phyloP scores from a whole-genome alignment of 139 green algal species.

The Closterium sp. region DNA sequence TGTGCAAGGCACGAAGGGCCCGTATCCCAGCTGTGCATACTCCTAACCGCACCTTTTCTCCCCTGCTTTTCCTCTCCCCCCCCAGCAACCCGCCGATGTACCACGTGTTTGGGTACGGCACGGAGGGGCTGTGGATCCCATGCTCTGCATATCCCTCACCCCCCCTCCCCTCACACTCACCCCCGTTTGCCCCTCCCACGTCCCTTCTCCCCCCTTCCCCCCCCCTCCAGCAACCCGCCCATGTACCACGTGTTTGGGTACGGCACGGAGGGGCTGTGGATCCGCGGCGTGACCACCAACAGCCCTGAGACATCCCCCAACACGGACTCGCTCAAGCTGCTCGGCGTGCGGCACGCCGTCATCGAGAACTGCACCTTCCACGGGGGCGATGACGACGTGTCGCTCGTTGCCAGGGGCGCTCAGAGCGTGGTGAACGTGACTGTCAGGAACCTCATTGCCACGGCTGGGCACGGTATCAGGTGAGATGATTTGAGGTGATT shows the following conservation, averaged over 20 bases:
- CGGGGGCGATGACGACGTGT: not conserved
- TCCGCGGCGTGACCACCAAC: not conserved
- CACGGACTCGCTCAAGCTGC: not conserved
- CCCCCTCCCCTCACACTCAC: too few relatives aligned
- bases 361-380: slow-evolving; percentile 11
- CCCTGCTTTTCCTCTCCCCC: too few relatives aligned
- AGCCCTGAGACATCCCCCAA: not conserved
- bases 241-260: too few relatives aligned
- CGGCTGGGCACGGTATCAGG: not conserved
- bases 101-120: not conserved
- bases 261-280: not conserved
- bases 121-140: not conserved
- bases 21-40: too few relatives aligned
- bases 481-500: not conserved
- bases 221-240: too few relatives aligned
- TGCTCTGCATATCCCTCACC: too few relatives aligned
- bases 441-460: not conserved
- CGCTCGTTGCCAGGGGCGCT: not conserved
- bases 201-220: too few relatives aligned
- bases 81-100: not conserved
- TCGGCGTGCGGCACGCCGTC: not conserved
- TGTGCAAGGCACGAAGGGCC: too few relatives aligned
- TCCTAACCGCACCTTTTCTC: too few relatives aligned
- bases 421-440: not conserved
- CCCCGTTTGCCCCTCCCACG: too few relatives aligned